Percentiles rank a stretch among this genome's conserved stretches.
These are phyloP conservation scores for Syncephalis plumigaleata DNA, from an alignment of 371 early-diverging fungal species.

Conservation along the genomic window DNA sequence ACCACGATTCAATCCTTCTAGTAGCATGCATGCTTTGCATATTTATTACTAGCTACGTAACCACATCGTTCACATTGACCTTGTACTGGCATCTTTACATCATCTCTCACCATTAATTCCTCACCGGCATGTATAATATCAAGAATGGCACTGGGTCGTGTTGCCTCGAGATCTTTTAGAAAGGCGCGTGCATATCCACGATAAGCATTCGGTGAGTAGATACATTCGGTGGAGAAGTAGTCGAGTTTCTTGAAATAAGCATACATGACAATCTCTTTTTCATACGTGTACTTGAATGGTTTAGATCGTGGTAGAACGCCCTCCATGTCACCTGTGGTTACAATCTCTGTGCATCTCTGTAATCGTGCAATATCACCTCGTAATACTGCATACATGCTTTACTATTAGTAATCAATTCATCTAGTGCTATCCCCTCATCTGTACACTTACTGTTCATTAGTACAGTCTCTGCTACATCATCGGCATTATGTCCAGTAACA, in stretches of 20 bases:
- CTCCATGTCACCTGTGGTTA: constrained; percentile 44
- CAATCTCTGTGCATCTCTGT: constrained; percentile 86
- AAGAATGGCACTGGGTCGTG: constrained; percentile 75
- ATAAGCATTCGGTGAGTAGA: constrained; percentile 97
- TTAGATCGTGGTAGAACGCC: constrained; percentile 74
- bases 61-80: constrained; percentile 75
- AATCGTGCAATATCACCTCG: constrained; percentile 95
- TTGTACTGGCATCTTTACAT: constrained; percentile 47
- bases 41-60: constrained; percentile 81
- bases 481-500: constrained; percentile 99
- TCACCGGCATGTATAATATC: constrained; percentile 94
- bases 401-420: neutral
- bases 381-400: constrained; percentile 39
- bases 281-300: constrained; percentile 98
- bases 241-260: constrained; percentile 98
- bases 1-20: constrained; percentile 87
- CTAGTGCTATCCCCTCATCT: neutral
- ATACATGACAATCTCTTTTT: constrained; percentile 99
- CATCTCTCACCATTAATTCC: constrained; percentile 53
- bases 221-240: constrained; percentile 99
- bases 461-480: constrained; percentile 99
- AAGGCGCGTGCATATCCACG: constrained; percentile 94
- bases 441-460: constrained; percentile 85
- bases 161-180: constrained; percentile 92
- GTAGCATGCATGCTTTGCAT: constrained; percentile 88